phyloP scores from a whole-genome alignment of 2,329 filamentous ascomycete genomes.

The Pseudocercospora fuligena region DNA sequence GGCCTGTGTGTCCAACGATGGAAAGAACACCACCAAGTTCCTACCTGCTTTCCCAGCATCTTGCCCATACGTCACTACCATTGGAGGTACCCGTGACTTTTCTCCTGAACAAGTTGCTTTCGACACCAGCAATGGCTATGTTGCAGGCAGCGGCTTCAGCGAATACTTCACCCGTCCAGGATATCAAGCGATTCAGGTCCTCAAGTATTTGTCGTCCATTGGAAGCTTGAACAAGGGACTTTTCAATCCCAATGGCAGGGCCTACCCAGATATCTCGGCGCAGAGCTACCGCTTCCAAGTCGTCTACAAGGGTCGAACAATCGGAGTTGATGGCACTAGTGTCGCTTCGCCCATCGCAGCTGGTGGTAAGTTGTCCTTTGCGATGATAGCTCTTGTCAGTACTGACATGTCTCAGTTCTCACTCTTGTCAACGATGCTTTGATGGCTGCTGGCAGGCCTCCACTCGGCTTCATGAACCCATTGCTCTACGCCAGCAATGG shows the following conservation, averaged over 20 bases:
- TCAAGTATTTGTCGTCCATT: slow-evolving; percentile 46
- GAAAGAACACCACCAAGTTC: slow-evolving; percentile 51
- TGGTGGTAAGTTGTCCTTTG: slow-evolving; percentile 35
- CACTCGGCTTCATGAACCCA: slow-evolving; percentile 65
- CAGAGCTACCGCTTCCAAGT: slow-evolving; percentile 58
- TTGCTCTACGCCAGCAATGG: slow-evolving; percentile 60
- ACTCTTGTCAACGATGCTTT: slow-evolving; percentile 67
- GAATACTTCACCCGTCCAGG: slow-evolving; percentile 49
- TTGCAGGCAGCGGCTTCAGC: slow-evolving; percentile 51
- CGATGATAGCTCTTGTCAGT: slow-evolving; percentile 36
- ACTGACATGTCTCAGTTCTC: slow-evolving; percentile 42
- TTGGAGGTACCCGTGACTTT: slow-evolving; percentile 49
- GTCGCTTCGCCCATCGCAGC: slow-evolving; percentile 64
- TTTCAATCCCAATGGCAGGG: slow-evolving; percentile 51
- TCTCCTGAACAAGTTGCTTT: slow-evolving; percentile 48
- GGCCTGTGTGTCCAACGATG: slow-evolving; percentile 51
- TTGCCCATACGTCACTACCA: slow-evolving; percentile 53
- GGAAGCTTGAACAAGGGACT: slow-evolving; percentile 47
- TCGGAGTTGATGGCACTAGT: slow-evolving; percentile 54
- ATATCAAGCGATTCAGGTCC: slow-evolving; percentile 48
- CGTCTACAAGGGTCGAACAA: slow-evolving; percentile 50
- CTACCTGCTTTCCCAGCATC: slow-evolving; percentile 52
- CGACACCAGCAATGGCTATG: slow-evolving; percentile 46
- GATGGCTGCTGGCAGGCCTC: slow-evolving; percentile 54
- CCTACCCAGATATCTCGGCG: slow-evolving; percentile 53